Evolutionary conservation across 208 protist genomes (phyloP).

Genomic region (Polymyxa betae): DNA sequence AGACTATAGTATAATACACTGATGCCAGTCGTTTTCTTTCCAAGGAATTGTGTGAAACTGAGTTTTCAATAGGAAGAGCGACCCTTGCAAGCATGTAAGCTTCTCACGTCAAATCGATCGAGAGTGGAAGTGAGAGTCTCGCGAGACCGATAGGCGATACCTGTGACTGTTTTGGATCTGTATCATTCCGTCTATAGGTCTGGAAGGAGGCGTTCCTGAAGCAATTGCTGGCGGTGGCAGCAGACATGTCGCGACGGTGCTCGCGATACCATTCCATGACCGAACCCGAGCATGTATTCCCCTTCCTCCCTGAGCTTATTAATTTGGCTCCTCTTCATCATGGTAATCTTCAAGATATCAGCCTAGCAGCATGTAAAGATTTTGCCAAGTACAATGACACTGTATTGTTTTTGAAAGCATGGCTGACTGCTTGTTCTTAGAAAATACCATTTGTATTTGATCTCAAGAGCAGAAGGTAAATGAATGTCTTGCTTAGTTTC

Average conservation of each 20-base stretch:
- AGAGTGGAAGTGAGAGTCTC: too few relatives aligned
- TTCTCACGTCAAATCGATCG: too few relatives aligned
- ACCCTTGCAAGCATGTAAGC: too few relatives aligned
- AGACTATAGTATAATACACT: too few relatives aligned
- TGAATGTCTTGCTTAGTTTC: neutral
- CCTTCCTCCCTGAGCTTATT: neutral
- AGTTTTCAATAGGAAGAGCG: too few relatives aligned
- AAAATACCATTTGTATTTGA: neutral
- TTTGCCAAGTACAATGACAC: neutral
- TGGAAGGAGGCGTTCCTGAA: too few relatives aligned
- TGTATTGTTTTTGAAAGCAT: neutral
- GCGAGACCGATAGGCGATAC: too few relatives aligned
- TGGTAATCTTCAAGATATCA: neutral
- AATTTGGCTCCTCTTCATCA: neutral
- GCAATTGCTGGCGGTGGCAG: too few relatives aligned
- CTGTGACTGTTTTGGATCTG: too few relatives aligned
- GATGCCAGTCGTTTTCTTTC: too few relatives aligned
- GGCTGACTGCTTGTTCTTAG: neutral
- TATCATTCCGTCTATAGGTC: too few relatives aligned
- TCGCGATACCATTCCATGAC: neutral
- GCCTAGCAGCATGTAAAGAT: neutral
- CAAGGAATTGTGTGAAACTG: too few relatives aligned
- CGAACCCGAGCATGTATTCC: neutral
- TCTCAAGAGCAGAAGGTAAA: neutral
- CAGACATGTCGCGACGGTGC: neutral